Evolutionary conservation across 179 eudicot genomes (phyloP).

Genomic region (Spergularia azorica): DNA sequence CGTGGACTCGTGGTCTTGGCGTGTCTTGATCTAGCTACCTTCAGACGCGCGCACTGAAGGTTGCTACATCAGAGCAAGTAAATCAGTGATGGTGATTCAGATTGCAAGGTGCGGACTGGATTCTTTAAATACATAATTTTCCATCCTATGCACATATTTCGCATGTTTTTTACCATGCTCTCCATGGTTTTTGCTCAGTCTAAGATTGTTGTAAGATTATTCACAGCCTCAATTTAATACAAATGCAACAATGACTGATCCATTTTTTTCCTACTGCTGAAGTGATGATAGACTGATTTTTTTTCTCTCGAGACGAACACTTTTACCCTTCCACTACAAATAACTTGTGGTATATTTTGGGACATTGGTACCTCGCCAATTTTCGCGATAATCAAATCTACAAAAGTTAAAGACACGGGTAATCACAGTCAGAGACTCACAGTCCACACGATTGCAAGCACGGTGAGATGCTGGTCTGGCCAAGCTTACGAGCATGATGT

Average conservation of each 20-base stretch:
- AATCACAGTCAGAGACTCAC: too few relatives aligned
- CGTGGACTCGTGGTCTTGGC: background rate
- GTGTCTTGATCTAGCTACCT: conserved; percentile 29
- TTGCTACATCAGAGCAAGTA: conserved; percentile 19
- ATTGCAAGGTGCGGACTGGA: background rate
- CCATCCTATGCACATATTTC: conserved; percentile 20
- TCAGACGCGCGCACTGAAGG: background rate
- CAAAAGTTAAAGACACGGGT: too few relatives aligned
- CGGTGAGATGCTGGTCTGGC: too few relatives aligned
- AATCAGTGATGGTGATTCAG: background rate
- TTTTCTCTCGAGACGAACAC: too few relatives aligned
- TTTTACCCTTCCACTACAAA: too few relatives aligned
- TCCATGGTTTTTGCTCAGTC: conserved; percentile 10
- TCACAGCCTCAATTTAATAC: background rate
- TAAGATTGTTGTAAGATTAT: background rate
- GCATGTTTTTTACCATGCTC: conserved; percentile 14
- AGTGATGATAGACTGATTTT: too few relatives aligned
- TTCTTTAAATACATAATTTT: background rate
- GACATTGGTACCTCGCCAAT: too few relatives aligned
- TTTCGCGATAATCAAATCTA: too few relatives aligned
- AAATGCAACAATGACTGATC: background rate
- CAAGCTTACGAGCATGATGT: too few relatives aligned
- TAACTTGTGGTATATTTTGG: too few relatives aligned
- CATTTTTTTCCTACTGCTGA: too few relatives aligned
- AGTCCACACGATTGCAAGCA: too few relatives aligned